Base-by-base conservation (phyloP, 495 filamentous ascomycete genomes). In the Aspergillus sclerotioniger region DNA sequence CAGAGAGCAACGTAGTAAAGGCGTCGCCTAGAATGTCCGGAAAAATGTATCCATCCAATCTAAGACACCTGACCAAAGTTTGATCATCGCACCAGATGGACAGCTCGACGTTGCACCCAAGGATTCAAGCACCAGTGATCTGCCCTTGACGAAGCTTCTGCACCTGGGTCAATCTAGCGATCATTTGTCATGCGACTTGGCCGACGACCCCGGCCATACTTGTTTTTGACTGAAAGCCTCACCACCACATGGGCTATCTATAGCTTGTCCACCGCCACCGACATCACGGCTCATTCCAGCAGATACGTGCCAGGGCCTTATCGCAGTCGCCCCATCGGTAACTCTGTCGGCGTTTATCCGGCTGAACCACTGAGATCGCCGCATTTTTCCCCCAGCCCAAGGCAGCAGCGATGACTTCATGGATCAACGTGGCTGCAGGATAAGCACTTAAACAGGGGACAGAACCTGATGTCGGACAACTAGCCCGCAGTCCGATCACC, bases 181-280 rank as follows among this genome's bases (percentile, higher is more conserved):
- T 2, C 25, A 25, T 25, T 25, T 25, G 25, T 25, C 25, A 25
- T 25, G 25, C 25, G 25, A 25, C 25, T 25, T 25, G 25, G 25
- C 25, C 25, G 25, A 25, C 2, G 25, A 25, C 2, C 25, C 25
- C 25, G 25, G 13, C n/a, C 37, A 41, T 41, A 41, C 12, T 13
- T 25, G 25, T 25, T 25, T 13, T 13, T 2, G 1, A n/a, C 37
- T 41, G 5, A 41, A 13, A 41, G 37, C n/a, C n/a, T n/a, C 37
- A n/a, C 5, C 37, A 15, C 37, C 37, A 41, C 37, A 41, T 41
- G 37, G 37, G 37, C 37, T n/a, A 9, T 32, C 47, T n/a, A 49
- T 28, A 50, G 47, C 47, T 50, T 50, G 47, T 32, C 47, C 20
- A 13, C 13, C 20, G 47, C 47, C 47, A 50, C 31, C 47, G 47